Base-by-base conservation (phyloP, 768 basidiomycete genomes). In the Tricholoma furcatifolium region DNA sequence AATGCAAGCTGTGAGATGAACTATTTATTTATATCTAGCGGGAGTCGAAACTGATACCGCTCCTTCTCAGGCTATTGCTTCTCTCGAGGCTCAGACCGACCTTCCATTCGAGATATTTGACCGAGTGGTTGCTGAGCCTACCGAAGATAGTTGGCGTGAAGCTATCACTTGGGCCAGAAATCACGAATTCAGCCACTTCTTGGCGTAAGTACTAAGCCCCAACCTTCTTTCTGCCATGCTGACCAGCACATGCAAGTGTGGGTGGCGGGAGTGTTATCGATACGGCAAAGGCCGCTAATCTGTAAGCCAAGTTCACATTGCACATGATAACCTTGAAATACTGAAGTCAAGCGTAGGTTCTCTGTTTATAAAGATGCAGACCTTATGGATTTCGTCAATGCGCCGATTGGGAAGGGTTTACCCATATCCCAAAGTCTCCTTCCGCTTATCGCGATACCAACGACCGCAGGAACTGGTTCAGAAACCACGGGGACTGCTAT, bases 401-500 rank as follows among this genome's bases (percentile, higher is more conserved):
- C 96, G 1, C 96, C 96, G 0, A 77, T 98, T 48, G 96, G 96
- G 39, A 94, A 93, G 70, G 95, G 95, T 4, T 76, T 87, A 35
- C 91, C 95, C 2, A 87, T 98, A 57, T 73, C 79, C 2, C 74
- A 89, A 64, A 72, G 76, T 15, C 75, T 98, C 20, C 74, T 83
- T 7, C 96, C 96, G 12, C 75, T 98, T 43, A 96, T 96, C 55
- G 93, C 93, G 40, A 77, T 93, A 70, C 79, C 80, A 18, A 82
- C 81, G 18, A 82, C 81, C 4, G 84, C 84, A 27, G 96, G 96
- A 45, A 96, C 94, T 12, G 94, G 93, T 15, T 92, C 91, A 1
- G 92, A 98, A 68, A 98, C 95, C 2, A 98, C 95, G 0, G 95
- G 95, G 9, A 88, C 95, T 0, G 92, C 95, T 10, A 96, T 98